Percentiles rank a stretch among this genome's conserved stretches.
Evolutionary conservation across 2,329 filamentous ascomycete species (phyloP).

Genomic region (Amauroascus verrucosus): DNA sequence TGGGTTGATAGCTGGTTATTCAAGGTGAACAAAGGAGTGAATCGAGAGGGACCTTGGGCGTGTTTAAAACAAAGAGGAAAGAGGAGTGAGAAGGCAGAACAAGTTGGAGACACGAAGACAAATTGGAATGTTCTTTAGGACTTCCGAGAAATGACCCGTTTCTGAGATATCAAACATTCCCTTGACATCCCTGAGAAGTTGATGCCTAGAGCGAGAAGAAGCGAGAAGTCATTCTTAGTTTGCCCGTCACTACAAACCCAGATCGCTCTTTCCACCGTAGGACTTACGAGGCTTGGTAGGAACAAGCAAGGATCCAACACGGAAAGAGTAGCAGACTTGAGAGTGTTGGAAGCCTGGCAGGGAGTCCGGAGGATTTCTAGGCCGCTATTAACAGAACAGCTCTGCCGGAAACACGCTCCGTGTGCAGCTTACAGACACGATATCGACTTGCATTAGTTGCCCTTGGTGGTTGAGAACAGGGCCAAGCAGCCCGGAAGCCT

Average conservation of each 20-base stretch:
- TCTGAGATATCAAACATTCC: neutral
- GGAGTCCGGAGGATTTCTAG: neutral
- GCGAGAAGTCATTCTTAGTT: neutral
- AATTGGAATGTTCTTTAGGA: neutral
- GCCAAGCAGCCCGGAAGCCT: neutral
- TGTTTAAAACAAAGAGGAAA: neutral
- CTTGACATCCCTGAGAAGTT: neutral
- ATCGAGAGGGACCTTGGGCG: neutral
- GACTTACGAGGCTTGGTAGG: neutral
- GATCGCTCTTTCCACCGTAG: neutral
- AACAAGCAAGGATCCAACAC: neutral
- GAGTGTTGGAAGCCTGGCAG: neutral
- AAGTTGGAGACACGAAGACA: neutral
- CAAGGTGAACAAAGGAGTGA: neutral
- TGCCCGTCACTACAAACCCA: neutral
- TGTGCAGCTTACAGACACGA: neutral
- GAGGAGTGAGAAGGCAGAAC: neutral
- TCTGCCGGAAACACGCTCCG: neutral
- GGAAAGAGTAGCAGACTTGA: neutral
- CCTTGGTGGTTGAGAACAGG: neutral
- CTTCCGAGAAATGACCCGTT: neutral
- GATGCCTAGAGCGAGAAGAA: neutral
- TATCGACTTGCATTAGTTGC: neutral
- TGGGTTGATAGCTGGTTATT: neutral
- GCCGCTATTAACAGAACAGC: neutral